Evolutionary conservation across 2,329 filamentous ascomycete species (phyloP).

Genomic region (Stachybotrys elegans): DNA sequence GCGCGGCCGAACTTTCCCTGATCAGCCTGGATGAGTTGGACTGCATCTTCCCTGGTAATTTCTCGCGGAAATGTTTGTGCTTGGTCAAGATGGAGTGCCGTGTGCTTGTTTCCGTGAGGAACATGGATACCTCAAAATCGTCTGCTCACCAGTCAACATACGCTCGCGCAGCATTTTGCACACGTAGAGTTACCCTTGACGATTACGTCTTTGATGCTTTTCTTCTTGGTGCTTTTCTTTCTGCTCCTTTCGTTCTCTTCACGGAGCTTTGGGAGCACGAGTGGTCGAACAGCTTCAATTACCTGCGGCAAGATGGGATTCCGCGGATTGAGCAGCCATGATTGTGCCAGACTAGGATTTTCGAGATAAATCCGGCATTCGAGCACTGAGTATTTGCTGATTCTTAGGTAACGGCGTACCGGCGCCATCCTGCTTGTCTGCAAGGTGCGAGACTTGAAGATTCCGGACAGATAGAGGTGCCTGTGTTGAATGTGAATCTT

Average conservation of each 20-base stretch:
- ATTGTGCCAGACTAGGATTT: constrained; percentile 74
- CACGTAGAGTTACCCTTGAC: constrained; percentile 55
- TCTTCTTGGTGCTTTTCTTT: constrained; percentile 66
- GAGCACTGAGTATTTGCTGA: constrained; percentile 90
- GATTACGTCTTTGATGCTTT: constrained; percentile 82
- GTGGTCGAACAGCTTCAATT: constrained; percentile 76
- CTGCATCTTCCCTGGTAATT: constrained; percentile 43
- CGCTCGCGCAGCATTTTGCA: background rate
- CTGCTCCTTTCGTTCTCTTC: constrained; percentile 67
- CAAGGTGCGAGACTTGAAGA: too few species aligned
- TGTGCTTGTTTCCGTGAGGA: constrained; percentile 79
- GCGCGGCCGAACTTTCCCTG: constrained; percentile 47
- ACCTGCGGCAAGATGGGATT: constrained; percentile 75
- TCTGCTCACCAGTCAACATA: constrained; percentile 46
- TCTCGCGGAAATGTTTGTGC: constrained; percentile 70
- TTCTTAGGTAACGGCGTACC: constrained; percentile 81
- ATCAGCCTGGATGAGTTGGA: constrained; percentile 61
- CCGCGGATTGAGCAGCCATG: constrained; percentile 77
- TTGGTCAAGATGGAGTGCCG: constrained; percentile 84
- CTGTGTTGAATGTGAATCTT: too few species aligned
- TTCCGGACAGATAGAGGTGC: too few species aligned
- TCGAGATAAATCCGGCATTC: constrained; percentile 96
- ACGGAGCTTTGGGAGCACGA: constrained; percentile 83
- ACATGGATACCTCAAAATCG: constrained; percentile 93
- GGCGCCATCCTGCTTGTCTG: constrained; percentile 77